Conservation (phyloP, 305 asterid species). For the Plantago lanceolata region DNA sequence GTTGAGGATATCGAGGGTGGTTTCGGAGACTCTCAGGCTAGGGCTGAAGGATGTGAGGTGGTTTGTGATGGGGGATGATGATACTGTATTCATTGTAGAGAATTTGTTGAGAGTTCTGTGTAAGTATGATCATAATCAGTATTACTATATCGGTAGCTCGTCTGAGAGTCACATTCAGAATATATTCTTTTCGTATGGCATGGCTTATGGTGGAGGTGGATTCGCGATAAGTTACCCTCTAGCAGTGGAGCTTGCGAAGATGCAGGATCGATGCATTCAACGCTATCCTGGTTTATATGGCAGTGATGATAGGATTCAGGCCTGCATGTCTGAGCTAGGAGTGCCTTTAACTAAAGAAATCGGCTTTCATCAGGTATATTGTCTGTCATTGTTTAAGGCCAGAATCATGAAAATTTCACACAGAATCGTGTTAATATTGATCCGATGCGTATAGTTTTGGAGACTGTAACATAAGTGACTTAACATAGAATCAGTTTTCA, state of each 20-base stretch:
- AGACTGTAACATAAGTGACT: no score
- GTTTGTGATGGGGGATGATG: constrained; percentile 96
- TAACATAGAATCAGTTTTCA: background rate
- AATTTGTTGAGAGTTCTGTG: constrained; percentile 68
- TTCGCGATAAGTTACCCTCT: constrained; percentile 93
- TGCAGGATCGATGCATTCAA: constrained; percentile 80
- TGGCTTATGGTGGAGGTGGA: constrained; percentile 99
- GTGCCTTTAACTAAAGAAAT: constrained; percentile 79
- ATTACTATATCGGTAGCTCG: constrained; percentile 74
- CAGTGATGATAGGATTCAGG: constrained; percentile 88
- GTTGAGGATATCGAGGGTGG: constrained; percentile 77
- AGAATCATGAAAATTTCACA: background rate
- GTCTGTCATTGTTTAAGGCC: background rate
- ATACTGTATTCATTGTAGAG: constrained; percentile 73
- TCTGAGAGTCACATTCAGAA: constrained; percentile 94
- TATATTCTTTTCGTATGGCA: constrained; percentile 66
- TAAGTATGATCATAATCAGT: constrained; percentile 68
- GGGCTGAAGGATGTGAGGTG: constrained; percentile 73
- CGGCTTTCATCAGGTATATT: constrained; percentile 96
- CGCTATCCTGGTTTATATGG: constrained; percentile 80
- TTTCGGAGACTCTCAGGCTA: constrained; percentile 71
- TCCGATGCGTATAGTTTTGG: no score
- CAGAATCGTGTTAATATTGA: background rate
- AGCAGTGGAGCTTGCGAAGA: constrained; percentile 72
- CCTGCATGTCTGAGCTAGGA: constrained; percentile 94